These are phyloP conservation scores for Chondrostereum purpureum DNA, from an alignment of 1,284 basidiomycete genomes.

Conservation along the genomic window DNA sequence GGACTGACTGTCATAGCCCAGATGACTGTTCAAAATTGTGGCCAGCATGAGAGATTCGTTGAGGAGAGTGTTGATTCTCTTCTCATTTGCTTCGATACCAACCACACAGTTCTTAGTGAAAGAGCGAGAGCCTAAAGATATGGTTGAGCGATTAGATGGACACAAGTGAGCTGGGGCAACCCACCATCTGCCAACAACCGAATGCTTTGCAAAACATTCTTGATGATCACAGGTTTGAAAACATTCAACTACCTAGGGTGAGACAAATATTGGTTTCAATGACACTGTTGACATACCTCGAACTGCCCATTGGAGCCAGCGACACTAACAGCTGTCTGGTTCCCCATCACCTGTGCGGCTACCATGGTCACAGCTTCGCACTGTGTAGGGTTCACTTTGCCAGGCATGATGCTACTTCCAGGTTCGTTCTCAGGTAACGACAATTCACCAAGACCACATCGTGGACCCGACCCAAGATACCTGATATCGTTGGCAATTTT, in stretches of 20 bases:
- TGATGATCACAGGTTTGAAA: constrained; percentile 98
- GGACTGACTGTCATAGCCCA: constrained; percentile 89
- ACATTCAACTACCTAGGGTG: constrained; percentile 75
- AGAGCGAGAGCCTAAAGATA: constrained; percentile 64
- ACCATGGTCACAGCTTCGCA: constrained; percentile 99
- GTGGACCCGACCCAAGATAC: constrained; percentile 95
- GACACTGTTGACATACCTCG: constrained; percentile 50
- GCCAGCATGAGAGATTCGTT: constrained; percentile 97
- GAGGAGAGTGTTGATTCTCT: constrained; percentile 82
- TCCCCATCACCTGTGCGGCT: constrained; percentile 97
- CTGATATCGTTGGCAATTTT: constrained; percentile 99
- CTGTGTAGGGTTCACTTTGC: constrained; percentile 99
- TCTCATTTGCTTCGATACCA: constrained; percentile 94
- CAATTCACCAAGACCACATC: constrained; percentile 95
- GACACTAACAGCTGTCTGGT: constrained; percentile 90
- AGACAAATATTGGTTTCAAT: background rate
- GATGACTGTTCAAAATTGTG: constrained; percentile 87
- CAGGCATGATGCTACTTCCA: constrained; percentile 99
- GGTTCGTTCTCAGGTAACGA: constrained; percentile 97
- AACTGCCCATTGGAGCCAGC: constrained; percentile 96
- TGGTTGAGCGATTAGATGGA: constrained; percentile 6
- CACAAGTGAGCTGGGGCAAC: constrained; percentile 13
- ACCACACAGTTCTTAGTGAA: constrained; percentile 98
- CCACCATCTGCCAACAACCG: constrained; percentile 87
- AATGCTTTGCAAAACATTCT: constrained; percentile 95